phyloP scores from a whole-genome alignment of 352 stramenopile species.

The Peronospora belbahrii region DNA sequence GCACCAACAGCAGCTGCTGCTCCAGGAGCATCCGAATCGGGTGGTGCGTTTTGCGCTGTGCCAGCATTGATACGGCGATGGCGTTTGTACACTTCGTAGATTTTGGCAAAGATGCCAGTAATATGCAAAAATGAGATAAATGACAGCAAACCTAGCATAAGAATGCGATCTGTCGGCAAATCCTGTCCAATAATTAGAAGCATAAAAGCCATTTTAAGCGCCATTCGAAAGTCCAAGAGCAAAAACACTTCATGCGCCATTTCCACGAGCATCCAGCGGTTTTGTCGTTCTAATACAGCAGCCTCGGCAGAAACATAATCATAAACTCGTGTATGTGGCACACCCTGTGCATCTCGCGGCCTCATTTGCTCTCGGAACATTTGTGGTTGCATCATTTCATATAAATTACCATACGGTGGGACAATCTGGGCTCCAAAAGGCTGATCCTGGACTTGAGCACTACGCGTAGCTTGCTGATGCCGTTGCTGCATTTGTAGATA shows the following conservation, averaged over 20 bases:
- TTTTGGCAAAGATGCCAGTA: conserved; percentile 73
- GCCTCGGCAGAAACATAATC: conserved; percentile 8
- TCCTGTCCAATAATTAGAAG: conserved; percentile 85
- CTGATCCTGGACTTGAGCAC: conserved; percentile 7
- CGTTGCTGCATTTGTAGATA: conserved; percentile 44
- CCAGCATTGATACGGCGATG: conserved; percentile 20
- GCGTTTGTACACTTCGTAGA: conserved; percentile 67
- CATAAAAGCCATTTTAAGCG: conserved; percentile 86
- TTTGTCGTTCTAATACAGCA: conserved; percentile 7
- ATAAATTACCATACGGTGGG: conserved; percentile 29
- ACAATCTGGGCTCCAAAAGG: conserved; percentile 11
- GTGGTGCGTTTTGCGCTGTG: conserved; percentile 8
- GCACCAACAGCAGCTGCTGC: conserved; percentile 11
- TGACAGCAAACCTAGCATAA: conserved; percentile 66
- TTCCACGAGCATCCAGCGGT: conserved; percentile 28
- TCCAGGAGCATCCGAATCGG: conserved; percentile 14
- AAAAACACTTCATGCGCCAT: conserved; percentile 48
- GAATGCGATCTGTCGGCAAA: conserved; percentile 60
- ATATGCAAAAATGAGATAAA: conserved; percentile 79
- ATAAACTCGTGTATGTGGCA: conserved; percentile 1
- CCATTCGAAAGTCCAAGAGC: conserved; percentile 67
- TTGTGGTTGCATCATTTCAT: conserved; percentile 26
- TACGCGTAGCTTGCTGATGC: conserved; percentile 1
- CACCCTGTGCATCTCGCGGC: conserved; percentile 11
- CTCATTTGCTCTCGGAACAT: conserved; percentile 18